Conservation (phyloP, 805 yeast species). For the Spathaspora arborariae region DNA sequence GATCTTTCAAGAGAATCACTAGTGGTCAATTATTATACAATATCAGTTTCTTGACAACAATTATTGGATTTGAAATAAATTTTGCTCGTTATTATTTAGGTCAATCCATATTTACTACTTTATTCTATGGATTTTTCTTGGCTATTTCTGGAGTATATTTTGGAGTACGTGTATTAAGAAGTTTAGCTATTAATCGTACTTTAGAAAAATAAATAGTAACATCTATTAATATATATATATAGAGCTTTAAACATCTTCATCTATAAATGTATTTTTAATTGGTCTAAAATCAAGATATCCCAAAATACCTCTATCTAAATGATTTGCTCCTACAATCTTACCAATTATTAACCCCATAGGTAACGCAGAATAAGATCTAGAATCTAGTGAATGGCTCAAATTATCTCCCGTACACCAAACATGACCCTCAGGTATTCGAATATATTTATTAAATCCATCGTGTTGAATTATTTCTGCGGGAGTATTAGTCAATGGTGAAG, state of each 20-base stretch:
- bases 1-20: constrained; percentile 33
- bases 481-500: constrained; percentile 38
- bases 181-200: constrained; percentile 30
- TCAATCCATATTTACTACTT: constrained; percentile 56
- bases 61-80: constrained; percentile 49
- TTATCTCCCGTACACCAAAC: constrained; percentile 98
- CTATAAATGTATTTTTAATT: constrained; percentile 48
- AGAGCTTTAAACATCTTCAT: constrained; percentile 15
- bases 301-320: constrained; percentile 49
- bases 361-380: constrained; percentile 82
- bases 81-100: constrained; percentile 58
- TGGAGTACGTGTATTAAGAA: constrained; percentile 66
- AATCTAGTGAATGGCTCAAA: constrained; percentile 79
- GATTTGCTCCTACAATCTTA: constrained; percentile 68
- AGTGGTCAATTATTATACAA: constrained; percentile 32
- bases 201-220: constrained; percentile 15
- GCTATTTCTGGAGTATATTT: constrained; percentile 53
- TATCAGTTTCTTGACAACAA: constrained; percentile 44
- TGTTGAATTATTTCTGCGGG: constrained; percentile 21
- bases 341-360: constrained; percentile 90
- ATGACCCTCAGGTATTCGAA: constrained; percentile 88
- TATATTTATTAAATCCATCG: constrained; percentile 51
- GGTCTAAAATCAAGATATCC: constrained; percentile 52
- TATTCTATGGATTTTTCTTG: constrained; percentile 45
- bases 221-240: neutral